Evolutionary conservation across 441 rosid genomes (phyloP).

Genomic region (Eruca vesicaria): DNA sequence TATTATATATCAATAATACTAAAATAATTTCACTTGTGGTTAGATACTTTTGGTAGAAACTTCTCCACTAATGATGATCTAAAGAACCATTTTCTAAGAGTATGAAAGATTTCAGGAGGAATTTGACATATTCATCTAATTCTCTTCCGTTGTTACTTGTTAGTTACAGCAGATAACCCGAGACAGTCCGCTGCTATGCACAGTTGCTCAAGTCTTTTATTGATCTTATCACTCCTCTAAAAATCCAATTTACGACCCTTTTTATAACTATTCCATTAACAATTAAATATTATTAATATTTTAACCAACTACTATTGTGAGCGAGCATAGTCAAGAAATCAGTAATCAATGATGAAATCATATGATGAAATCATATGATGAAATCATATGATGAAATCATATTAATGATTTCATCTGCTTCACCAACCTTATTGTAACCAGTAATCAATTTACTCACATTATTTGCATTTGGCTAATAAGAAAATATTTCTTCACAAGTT

Average conservation of each 20-base stretch:
- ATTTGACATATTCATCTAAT: background rate
- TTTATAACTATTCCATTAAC: background rate
- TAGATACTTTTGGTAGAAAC: no score
- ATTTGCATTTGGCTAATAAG: background rate
- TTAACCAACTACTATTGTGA: background rate
- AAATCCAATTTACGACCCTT: background rate
- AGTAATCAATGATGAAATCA: background rate
- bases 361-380: background rate
- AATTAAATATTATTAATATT: background rate
- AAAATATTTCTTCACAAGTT: background rate
- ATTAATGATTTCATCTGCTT: background rate
- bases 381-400: background rate
- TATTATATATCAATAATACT: background rate
- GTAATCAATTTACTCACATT: background rate
- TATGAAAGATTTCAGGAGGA: background rate
- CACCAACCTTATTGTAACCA: background rate
- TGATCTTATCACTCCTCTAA: no score
- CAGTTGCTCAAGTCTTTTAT: no score
- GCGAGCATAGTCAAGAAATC: no score
- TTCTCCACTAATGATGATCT: no score
- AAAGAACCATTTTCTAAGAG: background rate
- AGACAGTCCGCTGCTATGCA: no score
- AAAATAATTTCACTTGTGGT: background rate
- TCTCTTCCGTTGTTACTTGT: background rate
- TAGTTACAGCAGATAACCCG: background rate